phyloP scores from a whole-genome alignment of 2,329 filamentous ascomycete species.

The Colletotrichum theobromicola region DNA sequence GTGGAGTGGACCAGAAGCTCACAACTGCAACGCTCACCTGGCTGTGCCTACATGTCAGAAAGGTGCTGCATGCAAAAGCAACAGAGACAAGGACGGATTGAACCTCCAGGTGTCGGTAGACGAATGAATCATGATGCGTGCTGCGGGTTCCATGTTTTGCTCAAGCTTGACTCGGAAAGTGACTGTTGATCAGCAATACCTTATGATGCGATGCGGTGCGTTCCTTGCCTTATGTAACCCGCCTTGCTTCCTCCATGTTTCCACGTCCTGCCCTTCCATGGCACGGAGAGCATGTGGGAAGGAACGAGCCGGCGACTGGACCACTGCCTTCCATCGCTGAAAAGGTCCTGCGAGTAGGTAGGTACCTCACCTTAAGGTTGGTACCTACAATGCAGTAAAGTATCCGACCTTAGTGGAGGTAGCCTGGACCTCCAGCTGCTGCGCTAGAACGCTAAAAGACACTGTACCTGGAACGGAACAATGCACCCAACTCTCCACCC shows the following conservation, averaged over 20 bases:
- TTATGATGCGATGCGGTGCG: neutral
- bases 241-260: too few species aligned
- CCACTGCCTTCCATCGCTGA: neutral
- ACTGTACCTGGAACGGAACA: conserved; percentile 12
- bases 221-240: too few species aligned
- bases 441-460: neutral
- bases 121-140: neutral
- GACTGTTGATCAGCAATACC: neutral
- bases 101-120: neutral
- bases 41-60: neutral
- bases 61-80: neutral
- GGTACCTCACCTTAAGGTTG: too few species aligned
- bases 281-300: neutral
- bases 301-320: neutral
- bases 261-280: too few species aligned
- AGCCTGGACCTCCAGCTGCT: neutral
- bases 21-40: neutral
- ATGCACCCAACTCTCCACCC: conserved; percentile 3
- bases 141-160: neutral
- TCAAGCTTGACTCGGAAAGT: neutral
- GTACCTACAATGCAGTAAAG: too few species aligned
- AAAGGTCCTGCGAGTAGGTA: too few species aligned
- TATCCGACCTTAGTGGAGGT: neutral
- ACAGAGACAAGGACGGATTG: neutral
- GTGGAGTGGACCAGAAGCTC: neutral